Percentiles rank a stretch among this genome's conserved stretches.
Evolutionary conservation across 2,329 filamentous ascomycete species (phyloP).

Genomic region (Trichophyton equinum): DNA sequence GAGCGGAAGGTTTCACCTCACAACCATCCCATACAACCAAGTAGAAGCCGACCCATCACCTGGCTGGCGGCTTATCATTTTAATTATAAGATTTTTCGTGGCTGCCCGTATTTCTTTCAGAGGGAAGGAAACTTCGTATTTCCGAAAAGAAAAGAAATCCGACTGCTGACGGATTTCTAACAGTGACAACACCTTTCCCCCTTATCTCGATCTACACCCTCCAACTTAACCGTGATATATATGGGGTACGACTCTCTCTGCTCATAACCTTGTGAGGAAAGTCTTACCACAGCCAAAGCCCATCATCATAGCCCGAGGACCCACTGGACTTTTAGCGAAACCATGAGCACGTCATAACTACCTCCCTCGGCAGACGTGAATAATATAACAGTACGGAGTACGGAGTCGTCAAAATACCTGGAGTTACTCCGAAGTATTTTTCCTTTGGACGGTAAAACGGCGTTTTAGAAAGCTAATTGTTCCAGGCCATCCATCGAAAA

Average conservation of each 20-base stretch:
- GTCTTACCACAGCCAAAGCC: background rate
- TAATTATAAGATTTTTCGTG: background rate
- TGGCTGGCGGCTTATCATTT: background rate
- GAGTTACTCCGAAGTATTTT: background rate
- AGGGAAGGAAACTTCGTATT: background rate
- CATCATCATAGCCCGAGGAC: background rate
- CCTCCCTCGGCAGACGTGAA: background rate
- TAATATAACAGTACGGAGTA: background rate
- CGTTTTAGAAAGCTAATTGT: background rate
- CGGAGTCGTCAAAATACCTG: background rate
- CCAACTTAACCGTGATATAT: background rate
- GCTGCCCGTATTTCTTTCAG: constrained; percentile 1
- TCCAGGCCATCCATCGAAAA: background rate
- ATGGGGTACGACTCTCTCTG: background rate
- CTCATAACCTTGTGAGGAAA: background rate
- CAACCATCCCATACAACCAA: background rate
- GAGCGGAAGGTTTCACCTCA: background rate
- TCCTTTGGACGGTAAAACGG: background rate
- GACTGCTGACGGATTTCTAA: background rate
- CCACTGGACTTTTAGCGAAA: background rate
- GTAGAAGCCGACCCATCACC: background rate
- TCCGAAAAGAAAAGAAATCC: background rate
- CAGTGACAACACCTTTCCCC: background rate
- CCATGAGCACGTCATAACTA: background rate
- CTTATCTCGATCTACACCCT: background rate